phyloP scores from a whole-genome alignment of 352 stramenopile genomes.

The Pythium aristosporum region DNA sequence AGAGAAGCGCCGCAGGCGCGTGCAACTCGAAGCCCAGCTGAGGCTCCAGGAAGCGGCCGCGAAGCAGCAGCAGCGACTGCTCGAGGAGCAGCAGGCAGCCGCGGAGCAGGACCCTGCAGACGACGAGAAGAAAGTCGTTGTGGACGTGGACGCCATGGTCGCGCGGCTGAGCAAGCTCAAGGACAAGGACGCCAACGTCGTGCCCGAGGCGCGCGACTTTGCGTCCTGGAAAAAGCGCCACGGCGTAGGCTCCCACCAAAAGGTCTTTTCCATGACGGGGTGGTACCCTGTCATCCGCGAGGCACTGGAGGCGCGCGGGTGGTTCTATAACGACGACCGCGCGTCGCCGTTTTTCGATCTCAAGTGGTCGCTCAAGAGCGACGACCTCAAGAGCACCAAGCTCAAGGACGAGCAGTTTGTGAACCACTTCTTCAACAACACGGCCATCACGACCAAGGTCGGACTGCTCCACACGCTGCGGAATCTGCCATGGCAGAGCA shows the following conservation, averaged over 20 bases:
- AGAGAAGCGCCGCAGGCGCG: constrained; percentile 51
- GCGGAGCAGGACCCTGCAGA: constrained; percentile 42
- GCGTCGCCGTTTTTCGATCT: constrained; percentile 89
- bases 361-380: constrained; percentile 90
- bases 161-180: constrained; percentile 75
- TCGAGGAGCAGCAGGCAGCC: constrained; percentile 31
- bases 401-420: constrained; percentile 86
- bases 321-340: constrained; percentile 85
- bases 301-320: constrained; percentile 85
- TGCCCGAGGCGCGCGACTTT: constrained; percentile 80
- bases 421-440: constrained; percentile 92
- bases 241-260: constrained; percentile 65
- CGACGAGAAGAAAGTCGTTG: constrained; percentile 29
- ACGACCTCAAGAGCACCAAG: constrained; percentile 77
- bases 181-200: constrained; percentile 58
- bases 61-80: constrained; percentile 34
- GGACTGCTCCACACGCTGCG: constrained; percentile 87
- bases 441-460: constrained; percentile 91
- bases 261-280: constrained; percentile 90
- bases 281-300: constrained; percentile 92
- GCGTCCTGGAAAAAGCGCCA: constrained; percentile 90
- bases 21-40: constrained; percentile 53
- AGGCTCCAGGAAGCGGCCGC: constrained; percentile 53
- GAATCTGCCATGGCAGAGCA: constrained; percentile 77
- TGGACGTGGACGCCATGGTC: constrained; percentile 72